A percentile compares a stretch with the other conserved stretches of the same genome.
Evolutionary conservation across 129 eudicot species (phyloP).

Genomic region (Gnaphalium uliginosum): DNA sequence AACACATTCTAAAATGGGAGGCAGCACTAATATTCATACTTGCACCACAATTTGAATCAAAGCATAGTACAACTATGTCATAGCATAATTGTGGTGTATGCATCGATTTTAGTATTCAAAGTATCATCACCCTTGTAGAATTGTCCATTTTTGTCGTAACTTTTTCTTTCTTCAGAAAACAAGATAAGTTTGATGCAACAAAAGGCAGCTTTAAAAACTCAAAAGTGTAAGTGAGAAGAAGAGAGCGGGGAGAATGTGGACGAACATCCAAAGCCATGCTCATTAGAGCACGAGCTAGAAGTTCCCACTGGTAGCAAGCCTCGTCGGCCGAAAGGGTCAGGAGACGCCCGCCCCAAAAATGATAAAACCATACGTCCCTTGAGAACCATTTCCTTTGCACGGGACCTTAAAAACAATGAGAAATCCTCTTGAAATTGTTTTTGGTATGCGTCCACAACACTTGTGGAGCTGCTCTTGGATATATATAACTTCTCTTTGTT

Average conservation of each 20-base stretch:
- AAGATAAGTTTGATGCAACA: too few relatives aligned
- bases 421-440: slow-evolving; percentile 49
- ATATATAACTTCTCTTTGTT: slow-evolving; percentile 54
- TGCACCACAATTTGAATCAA: too few relatives aligned
- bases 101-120: too few relatives aligned
- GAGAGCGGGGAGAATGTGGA: neutral
- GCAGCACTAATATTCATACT: too few relatives aligned
- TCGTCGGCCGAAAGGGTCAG: slow-evolving; percentile 34
- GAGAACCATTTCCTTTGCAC: slow-evolving; percentile 43
- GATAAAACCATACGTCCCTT: slow-evolving; percentile 57
- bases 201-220: neutral
- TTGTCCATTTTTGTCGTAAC: too few relatives aligned
- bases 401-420: slow-evolving; percentile 39
- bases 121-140: too few relatives aligned
- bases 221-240: neutral
- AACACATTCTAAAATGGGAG: too few relatives aligned
- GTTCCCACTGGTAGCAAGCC: slow-evolving; percentile 49
- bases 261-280: slow-evolving; percentile 45
- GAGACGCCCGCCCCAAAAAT: slow-evolving; percentile 41
- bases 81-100: too few relatives aligned
- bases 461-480: slow-evolving; percentile 35
- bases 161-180: too few relatives aligned
- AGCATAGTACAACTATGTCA: too few relatives aligned
- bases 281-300: slow-evolving; percentile 46
- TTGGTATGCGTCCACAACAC: slow-evolving; percentile 45